Conservation (phyloP, 371 early-diverging fungal genomes). For the Mucor circinelloides region DNA sequence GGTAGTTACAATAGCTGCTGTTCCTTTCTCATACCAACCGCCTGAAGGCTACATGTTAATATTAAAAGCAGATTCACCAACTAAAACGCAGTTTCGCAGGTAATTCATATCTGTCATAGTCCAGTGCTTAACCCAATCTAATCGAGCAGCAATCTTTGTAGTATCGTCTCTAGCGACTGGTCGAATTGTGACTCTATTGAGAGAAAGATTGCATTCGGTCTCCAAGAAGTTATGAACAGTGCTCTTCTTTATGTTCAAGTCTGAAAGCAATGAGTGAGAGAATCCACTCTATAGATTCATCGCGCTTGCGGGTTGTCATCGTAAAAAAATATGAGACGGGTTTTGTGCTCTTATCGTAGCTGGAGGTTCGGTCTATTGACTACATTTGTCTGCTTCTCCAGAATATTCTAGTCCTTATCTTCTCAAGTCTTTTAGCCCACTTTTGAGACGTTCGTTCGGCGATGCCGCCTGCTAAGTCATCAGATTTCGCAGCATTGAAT, state of each 20-base stretch:
- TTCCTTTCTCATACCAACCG: constrained; percentile 16
- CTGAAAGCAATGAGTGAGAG: no score
- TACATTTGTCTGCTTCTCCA: constrained; percentile 18
- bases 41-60: constrained; percentile 15
- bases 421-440: constrained; percentile 17
- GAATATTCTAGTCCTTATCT: constrained; percentile 18
- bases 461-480: no score
- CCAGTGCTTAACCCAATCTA: not conserved
- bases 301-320: constrained; percentile 9
- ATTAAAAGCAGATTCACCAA: constrained; percentile 20
- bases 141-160: not conserved
- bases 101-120: constrained; percentile 18
- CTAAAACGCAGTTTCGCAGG: constrained; percentile 15
- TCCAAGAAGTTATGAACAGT: no score
- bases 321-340: constrained; percentile 14
- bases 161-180: constrained; percentile 8
- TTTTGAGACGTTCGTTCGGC: constrained; percentile 6
- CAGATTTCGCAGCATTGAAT: constrained; percentile 10
- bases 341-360: constrained; percentile 14
- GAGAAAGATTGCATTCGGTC: constrained; percentile 11
- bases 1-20: constrained; percentile 19
- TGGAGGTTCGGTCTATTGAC: constrained; percentile 6
- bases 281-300: constrained; percentile 1
- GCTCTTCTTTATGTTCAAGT: constrained; percentile 4
- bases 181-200: constrained; percentile 1